phyloP scores from a whole-genome alignment of 768 basidiomycete species.

The Postia placenta region DNA sequence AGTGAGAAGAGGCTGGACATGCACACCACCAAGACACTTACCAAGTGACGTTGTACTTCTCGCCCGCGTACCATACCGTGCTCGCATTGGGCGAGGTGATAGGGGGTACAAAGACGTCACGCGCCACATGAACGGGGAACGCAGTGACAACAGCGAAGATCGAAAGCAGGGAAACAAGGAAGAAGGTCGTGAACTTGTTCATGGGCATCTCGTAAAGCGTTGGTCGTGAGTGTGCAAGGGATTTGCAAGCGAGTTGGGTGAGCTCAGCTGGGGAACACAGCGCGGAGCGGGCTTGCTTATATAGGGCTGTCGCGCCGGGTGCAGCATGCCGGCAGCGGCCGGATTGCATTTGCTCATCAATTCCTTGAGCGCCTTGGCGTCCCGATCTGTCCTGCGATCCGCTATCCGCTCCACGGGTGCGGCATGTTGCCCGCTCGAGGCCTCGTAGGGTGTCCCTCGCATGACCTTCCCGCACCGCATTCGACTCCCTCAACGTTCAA shows the following conservation, averaged over 20 bases:
- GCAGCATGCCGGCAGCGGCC: not conserved
- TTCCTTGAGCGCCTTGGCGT: too few species aligned
- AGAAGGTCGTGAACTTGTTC: constrained; percentile 20
- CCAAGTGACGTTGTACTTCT: constrained; percentile 46
- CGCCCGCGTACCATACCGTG: constrained; percentile 40
- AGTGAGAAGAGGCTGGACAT: not conserved
- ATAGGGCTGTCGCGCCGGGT: not conserved
- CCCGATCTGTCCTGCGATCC: too few species aligned
- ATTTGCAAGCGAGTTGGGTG: constrained; percentile 1
- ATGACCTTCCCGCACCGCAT: too few species aligned
- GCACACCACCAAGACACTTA: constrained; percentile 14
- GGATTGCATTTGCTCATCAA: too few species aligned
- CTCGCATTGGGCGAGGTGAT: constrained; percentile 36
- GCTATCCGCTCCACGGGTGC: too few species aligned
- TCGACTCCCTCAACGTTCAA: too few species aligned
- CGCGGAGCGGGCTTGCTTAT: not conserved
- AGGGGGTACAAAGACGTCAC: constrained; percentile 45
- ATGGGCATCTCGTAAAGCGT: constrained; percentile 9
- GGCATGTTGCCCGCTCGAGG: too few species aligned
- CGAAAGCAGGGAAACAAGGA: constrained; percentile 18
- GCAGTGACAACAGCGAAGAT: constrained; percentile 22
- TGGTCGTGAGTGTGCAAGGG: not conserved
- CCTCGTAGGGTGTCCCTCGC: too few species aligned
- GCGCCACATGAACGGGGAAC: constrained; percentile 24
- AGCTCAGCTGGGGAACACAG: constrained; percentile 3